Conservation (phyloP, 2,329 filamentous ascomycete species). For the Alternaria sp. region DNA sequence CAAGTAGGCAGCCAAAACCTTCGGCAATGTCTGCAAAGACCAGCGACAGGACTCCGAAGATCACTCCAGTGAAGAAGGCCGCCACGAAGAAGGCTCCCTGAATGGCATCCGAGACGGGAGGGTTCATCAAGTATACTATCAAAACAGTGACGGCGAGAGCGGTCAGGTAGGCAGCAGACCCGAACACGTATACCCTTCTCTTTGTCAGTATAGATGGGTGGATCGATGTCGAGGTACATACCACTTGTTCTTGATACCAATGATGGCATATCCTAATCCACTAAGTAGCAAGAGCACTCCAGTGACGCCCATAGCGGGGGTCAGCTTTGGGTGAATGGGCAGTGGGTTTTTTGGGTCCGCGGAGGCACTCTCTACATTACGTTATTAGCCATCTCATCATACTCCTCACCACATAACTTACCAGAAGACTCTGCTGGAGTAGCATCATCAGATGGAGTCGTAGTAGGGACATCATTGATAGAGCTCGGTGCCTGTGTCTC, state of each 20-base stretch:
- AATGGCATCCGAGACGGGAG: slow-evolving; percentile 74
- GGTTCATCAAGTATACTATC: slow-evolving; percentile 86
- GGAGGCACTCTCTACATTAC: slow-evolving; percentile 12
- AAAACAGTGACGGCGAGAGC: slow-evolving; percentile 79
- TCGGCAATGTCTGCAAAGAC: slow-evolving; percentile 85
- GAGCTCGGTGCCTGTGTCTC: slow-evolving; percentile 13
- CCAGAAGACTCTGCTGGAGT: slow-evolving; percentile 26
- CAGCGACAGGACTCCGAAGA: slow-evolving; percentile 75
- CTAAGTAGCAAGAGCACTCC: slow-evolving; percentile 77
- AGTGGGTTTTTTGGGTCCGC: slow-evolving; percentile 52
- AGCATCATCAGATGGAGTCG: slow-evolving; percentile 23
- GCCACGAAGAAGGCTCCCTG: slow-evolving; percentile 90
- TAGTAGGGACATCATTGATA: slow-evolving; percentile 22
- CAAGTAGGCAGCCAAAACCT: slow-evolving; percentile 84
- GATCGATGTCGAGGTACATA: slow-evolving; percentile 24
- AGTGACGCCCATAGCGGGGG: slow-evolving; percentile 79
- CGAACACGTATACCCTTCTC: slow-evolving; percentile 59
- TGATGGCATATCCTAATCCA: slow-evolving; percentile 73
- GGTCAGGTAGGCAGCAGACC: slow-evolving; percentile 77
- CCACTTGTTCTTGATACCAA: slow-evolving; percentile 83
- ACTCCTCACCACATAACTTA: slow-evolving; percentile 5
- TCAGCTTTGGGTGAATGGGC: slow-evolving; percentile 76
- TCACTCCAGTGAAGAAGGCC: slow-evolving; percentile 71
- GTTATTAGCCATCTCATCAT: background rate
- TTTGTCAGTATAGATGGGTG: slow-evolving; percentile 19